Evolutionary conservation across 805 yeast genomes (phyloP).

Genomic region (Starmerella geochares): DNA sequence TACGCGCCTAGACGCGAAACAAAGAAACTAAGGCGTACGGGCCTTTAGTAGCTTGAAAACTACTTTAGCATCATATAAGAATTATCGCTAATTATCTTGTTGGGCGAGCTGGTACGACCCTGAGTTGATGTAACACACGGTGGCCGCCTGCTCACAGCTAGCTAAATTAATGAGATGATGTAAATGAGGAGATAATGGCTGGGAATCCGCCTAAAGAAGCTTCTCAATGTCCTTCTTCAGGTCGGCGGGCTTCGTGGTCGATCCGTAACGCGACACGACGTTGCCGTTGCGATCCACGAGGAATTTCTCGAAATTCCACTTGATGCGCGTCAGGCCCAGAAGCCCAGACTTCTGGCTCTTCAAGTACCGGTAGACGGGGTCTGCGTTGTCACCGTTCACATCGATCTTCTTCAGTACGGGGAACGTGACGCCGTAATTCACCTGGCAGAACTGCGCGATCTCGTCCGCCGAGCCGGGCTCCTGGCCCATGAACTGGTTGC

Average conservation of each 20-base stretch:
- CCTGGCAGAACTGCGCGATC: conserved; percentile 59
- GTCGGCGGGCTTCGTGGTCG: conserved; percentile 55
- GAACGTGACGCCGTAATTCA: conserved; percentile 85
- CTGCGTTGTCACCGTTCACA: conserved; percentile 76
- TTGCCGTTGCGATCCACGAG: conserved; percentile 48
- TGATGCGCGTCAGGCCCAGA: conserved; percentile 58
- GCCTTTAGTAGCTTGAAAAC: too few species aligned
- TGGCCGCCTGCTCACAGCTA: too few species aligned
- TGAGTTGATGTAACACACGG: too few species aligned
- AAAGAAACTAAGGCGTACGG: too few species aligned
- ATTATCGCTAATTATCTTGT: too few species aligned
- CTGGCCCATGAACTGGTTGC: conserved; percentile 83
- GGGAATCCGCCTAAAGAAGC: conserved; percentile 40
- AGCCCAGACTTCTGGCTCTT: conserved; percentile 53
- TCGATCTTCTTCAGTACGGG: conserved; percentile 79
- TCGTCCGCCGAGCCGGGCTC: conserved; percentile 59
- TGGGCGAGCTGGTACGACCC: too few species aligned
- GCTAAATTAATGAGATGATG: too few species aligned
- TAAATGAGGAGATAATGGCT: too few species aligned
- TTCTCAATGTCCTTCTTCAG: conserved; percentile 51
- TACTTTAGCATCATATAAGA: too few species aligned
- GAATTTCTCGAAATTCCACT: conserved; percentile 78
- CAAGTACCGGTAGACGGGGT: conserved; percentile 70
- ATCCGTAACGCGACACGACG: conserved; percentile 55
- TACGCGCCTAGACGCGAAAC: too few species aligned